These are phyloP conservation scores for Coelastrella sp. DNA, from an alignment of 139 green algal species.

Conservation along the genomic window DNA sequence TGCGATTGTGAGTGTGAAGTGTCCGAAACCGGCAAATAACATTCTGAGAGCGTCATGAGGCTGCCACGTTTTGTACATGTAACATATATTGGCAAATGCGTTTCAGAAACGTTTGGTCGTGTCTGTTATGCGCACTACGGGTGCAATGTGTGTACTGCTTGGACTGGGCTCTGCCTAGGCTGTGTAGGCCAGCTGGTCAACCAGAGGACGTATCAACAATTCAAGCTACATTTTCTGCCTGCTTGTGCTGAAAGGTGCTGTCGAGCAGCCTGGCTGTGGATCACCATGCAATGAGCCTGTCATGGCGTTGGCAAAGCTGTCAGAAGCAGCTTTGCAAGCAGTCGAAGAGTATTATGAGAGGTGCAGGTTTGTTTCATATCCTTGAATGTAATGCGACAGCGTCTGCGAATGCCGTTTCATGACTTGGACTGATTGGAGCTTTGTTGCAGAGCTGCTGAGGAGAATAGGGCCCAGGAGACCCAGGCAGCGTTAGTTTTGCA, in stretches of 20 bases:
- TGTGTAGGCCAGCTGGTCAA: too few species aligned
- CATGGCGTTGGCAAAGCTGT: not conserved
- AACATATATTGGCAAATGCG: too few species aligned
- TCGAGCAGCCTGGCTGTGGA: not conserved
- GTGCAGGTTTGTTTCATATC: slow-evolving; percentile 19
- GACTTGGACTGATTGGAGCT: not conserved
- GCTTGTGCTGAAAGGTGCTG: not conserved
- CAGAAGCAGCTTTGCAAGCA: not conserved
- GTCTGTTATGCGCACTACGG: too few species aligned
- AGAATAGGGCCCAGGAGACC: not conserved
- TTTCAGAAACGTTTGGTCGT: too few species aligned
- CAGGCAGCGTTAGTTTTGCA: slow-evolving; percentile 34
- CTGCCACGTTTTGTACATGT: too few species aligned
- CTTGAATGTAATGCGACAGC: too few species aligned
- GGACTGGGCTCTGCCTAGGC: not conserved
- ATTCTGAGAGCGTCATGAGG: too few species aligned
- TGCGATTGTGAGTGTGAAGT: too few species aligned
- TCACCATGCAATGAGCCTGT: not conserved
- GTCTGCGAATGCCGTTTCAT: too few species aligned
- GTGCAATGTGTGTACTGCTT: not conserved
- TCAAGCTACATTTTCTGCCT: too few species aligned
- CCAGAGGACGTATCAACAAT: too few species aligned
- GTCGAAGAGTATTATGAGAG: slow-evolving; percentile 24
- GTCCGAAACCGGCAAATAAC: too few species aligned
- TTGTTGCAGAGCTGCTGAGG: slow-evolving; percentile 22